These are phyloP conservation scores for Curvularia spicifera DNA, from an alignment of 2,329 filamentous ascomycete species.

Conservation along the genomic window DNA sequence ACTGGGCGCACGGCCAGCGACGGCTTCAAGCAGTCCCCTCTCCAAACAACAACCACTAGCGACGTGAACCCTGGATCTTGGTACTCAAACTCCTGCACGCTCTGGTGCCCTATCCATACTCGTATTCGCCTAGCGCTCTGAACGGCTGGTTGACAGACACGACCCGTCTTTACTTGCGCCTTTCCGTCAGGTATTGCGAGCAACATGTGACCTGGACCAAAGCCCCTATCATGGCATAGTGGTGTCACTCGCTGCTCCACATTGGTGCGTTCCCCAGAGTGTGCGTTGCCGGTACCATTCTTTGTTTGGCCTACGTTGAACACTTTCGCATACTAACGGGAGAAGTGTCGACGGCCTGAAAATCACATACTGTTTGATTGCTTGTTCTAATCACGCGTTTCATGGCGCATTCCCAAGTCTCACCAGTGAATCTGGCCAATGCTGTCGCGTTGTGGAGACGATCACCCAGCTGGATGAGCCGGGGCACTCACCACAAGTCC, in stretches of 20 bases:
- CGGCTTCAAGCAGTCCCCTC: constrained; percentile 1
- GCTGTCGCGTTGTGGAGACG: not conserved
- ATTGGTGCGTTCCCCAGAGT: not conserved
- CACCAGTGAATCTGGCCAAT: constrained; percentile 1
- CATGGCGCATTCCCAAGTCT: not conserved
- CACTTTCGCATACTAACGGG: constrained; percentile 1
- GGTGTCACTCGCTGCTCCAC: not conserved
- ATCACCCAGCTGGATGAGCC: not conserved
- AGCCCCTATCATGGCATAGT: constrained; percentile 4
- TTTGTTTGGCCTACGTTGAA: not conserved
- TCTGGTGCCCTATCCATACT: constrained; percentile 23
- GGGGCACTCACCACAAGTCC: not conserved
- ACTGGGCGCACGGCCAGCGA: constrained; percentile 27
- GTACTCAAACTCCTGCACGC: constrained; percentile 19
- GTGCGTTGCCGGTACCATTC: not conserved
- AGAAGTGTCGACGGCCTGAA: not conserved
- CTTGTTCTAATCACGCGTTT: not conserved
- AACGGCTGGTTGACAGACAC: constrained; percentile 12
- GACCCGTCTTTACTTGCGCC: constrained; percentile 24
- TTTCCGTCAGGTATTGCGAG: constrained; percentile 32
- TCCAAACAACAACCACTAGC: constrained; percentile 24
- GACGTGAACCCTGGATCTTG: constrained; percentile 24
- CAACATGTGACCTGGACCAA: constrained; percentile 26
- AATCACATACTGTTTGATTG: not conserved
- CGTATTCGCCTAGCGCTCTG: constrained; percentile 21